Base-by-base conservation (phyloP, 768 basidiomycete genomes). In the Pisolithus tinctorius region DNA sequence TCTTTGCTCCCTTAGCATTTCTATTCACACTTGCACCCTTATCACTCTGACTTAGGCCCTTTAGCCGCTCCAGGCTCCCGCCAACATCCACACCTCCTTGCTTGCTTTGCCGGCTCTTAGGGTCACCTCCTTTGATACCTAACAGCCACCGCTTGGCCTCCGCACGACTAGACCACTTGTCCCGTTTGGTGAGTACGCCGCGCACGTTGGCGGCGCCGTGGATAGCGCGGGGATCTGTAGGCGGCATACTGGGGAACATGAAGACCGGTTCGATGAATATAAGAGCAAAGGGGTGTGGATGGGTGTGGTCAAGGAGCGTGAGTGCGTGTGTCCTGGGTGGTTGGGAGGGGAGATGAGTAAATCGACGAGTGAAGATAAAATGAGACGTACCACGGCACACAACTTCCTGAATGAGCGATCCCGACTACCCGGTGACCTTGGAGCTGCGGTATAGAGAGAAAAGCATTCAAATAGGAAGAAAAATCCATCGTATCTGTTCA, bases 131-230 rank as follows among this genome's bases (percentile, higher is more conserved):
- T 17, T 43, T 43, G 2, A 43, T 20, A 3, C 39, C 55, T 0
- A 37, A 0, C 3, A 65, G 43, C 64, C 64, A 69, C 0, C 38
- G 55, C 37, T 25, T 44, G 4, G 60, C 52, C 1, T 56, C 61
- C 16, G 57, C 46, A 1, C 63, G 67, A 10, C 57, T 58, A 6
- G 49, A 2, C 66, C 66, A 67, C 3, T 11, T 51, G 17, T 69
- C 63, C 2, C 58, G 66, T 48, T 64, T 67, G 8, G 50, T 47
- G 4, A 51, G 55, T 5, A 60, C 65, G 5, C 59, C 63, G 2
- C 62, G 62, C 14, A 69, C 63, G 31, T 67, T 67, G 41, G 67
- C 58, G 4, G 63, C 62, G 2, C 66, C 67, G n/a, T 61, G 66
- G 20, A 65, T 51, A 4, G 49, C 52, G 20, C 66, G 66, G 3